Percentiles rank a stretch among this genome's conserved stretches.
These are phyloP conservation scores for Pseudofabraea citricarpa DNA, from an alignment of 2,329 filamentous ascomycete species.

Conservation along the genomic window DNA sequence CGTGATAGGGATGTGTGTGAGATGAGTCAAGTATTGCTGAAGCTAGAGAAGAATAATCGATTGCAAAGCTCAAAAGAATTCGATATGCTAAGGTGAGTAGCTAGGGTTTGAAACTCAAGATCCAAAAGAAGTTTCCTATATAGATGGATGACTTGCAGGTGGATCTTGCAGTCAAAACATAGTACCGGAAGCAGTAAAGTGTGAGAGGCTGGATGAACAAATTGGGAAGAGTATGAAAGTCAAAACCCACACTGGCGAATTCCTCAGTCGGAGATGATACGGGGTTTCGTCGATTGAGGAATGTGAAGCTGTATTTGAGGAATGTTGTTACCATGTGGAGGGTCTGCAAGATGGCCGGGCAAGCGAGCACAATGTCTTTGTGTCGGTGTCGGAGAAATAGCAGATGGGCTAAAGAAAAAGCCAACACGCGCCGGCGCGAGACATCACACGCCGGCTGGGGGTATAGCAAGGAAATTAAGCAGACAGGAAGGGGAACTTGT, in stretches of 20 bases:
- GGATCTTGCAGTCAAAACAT: too few relatives aligned
- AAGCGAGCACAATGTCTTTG: too few relatives aligned
- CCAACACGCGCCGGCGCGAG: too few relatives aligned
- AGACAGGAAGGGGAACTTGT: too few relatives aligned
- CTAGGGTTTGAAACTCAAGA: neutral
- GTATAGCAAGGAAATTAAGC: too few relatives aligned
- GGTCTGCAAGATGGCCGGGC: too few relatives aligned
- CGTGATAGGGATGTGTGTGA: neutral
- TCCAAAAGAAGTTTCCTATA: too few relatives aligned
- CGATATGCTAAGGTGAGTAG: neutral
- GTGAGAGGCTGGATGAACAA: neutral
- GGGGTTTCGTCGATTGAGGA: neutral
- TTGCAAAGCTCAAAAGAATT: neutral
- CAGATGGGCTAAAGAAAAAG: too few relatives aligned
- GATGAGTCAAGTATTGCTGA: slow-evolving; percentile 2
- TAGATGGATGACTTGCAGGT: too few relatives aligned
- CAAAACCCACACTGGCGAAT: too few relatives aligned
- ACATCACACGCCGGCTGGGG: too few relatives aligned
- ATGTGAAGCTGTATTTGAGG: neutral
- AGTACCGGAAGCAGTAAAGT: neutral
- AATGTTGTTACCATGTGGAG: neutral
- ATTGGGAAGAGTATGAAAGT: neutral
- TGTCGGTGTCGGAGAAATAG: too few relatives aligned
- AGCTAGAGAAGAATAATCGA: neutral
- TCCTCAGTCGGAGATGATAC: neutral